phyloP scores from a whole-genome alignment of 2,329 filamentous ascomycete genomes.

The Ophiocordyceps sinensis region DNA sequence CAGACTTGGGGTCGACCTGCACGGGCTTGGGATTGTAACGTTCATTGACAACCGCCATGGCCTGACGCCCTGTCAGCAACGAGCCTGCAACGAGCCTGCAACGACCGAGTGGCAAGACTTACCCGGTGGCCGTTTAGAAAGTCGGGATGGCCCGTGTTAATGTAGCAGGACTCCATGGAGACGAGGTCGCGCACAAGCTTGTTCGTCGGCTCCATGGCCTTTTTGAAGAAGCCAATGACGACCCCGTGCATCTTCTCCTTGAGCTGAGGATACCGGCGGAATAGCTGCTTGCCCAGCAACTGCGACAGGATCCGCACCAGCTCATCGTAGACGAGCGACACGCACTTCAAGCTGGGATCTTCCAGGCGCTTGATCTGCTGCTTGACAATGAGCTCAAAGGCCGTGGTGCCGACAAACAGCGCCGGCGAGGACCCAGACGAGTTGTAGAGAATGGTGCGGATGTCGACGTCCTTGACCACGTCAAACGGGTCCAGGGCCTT shows the following conservation, averaged over 20 bases:
- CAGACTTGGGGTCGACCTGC: constrained; percentile 96
- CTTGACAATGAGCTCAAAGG: constrained; percentile 98
- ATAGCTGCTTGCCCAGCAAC: constrained; percentile 75
- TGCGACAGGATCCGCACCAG: constrained; percentile 88
- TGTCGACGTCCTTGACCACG: constrained; percentile 92
- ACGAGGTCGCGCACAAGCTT: constrained; percentile 91
- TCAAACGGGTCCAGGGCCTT: constrained; percentile 98
- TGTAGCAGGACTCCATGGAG: constrained; percentile 89
- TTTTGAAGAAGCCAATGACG: constrained; percentile 93
- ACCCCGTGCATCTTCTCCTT: constrained; percentile 96
- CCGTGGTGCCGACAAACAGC: constrained; percentile 90
- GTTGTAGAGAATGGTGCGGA: constrained; percentile 94
- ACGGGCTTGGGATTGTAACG: constrained; percentile 71
- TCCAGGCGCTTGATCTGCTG: constrained; percentile 95
- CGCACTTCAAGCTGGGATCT: constrained; percentile 94
- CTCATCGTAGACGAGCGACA: constrained; percentile 93
- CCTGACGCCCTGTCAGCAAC: constrained; percentile 26
- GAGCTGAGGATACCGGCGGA: constrained; percentile 80
- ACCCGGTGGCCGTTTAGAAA: constrained; percentile 90
- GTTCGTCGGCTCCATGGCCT: constrained; percentile 95
- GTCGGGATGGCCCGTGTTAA: constrained; percentile 97
- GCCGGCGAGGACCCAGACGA: constrained; percentile 96
- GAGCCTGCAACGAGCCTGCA: background rate
- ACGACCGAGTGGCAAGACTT: constrained; percentile 16
- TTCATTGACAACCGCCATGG: constrained; percentile 97